Evolutionary conservation across 2,329 filamentous ascomycete species (phyloP), one percentile per base, ranked within the genome.

Genomic region (Pseudogymnoascus sp.): DNA sequence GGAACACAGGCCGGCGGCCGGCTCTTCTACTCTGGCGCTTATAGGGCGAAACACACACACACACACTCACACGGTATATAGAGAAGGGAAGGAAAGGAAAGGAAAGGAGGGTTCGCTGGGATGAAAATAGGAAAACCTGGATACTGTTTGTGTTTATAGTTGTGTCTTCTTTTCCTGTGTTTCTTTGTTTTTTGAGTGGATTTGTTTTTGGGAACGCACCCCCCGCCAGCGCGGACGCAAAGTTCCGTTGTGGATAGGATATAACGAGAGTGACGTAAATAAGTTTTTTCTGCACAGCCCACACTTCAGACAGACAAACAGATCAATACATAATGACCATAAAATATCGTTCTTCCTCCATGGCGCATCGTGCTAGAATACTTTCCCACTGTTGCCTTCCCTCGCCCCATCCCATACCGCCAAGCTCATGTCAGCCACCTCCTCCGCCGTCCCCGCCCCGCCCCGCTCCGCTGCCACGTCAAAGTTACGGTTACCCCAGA

Each of bases 221-320:
- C 49, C 45, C 41, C 12, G 21, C 7, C 28, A 55, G 49, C 49
- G 49, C 28, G 16, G 49, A 55, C 28, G 49, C 45, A 33, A 33
- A 55, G 28, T 55, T 55, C 28, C 28, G 23, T 28, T 14, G 21
- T 14, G 21, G 28, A 55, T 28, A 55, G 49, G 49, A 55, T 55
- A 55, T 55, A 55, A 55, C 49, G 49, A 55, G 49, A 33, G 49
- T 55, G 33, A 55, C 49, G 49, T 55, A 55, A 55, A 55, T 55
- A 55, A 55, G 49, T 55, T 55, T 52, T 43, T 33, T 55, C 28
- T 33, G 49, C 49, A 55, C 49, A 55, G n/a, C 49, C n/a, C 8
- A 55, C 25, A 55, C 28, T 33, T 14, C 49, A 55, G 21, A 45
- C 41, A 41, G 38, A 45, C 41, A 55, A 28, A 55, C n/a, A 55